phyloP scores from a whole-genome alignment of 164 flowering plant species.

The Euptelea pleiosperma region DNA sequence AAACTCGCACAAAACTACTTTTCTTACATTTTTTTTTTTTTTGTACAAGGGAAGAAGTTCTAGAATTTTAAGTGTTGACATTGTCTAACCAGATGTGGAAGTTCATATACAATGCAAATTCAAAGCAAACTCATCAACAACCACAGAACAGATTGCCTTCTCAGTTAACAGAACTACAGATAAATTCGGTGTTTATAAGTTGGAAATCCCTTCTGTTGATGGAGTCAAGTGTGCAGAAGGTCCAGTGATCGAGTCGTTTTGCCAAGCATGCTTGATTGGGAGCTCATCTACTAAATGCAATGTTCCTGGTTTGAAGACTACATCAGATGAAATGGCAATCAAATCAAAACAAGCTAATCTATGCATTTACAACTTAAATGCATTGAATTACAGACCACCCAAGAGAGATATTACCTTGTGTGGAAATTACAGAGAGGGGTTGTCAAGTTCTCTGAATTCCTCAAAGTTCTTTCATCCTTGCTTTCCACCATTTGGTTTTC shows the following conservation, averaged over 20 bases:
- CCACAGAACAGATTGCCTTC: slow-evolving; percentile 38
- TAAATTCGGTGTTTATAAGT: slow-evolving; percentile 47
- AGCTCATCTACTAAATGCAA: slow-evolving; percentile 44
- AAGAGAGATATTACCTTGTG: slow-evolving; percentile 34
- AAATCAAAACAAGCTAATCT: slow-evolving; percentile 51
- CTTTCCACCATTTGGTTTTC: slow-evolving; percentile 29
- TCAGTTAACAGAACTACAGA: slow-evolving; percentile 68
- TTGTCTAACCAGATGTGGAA: slow-evolving; percentile 43
- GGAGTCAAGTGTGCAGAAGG: slow-evolving; percentile 50
- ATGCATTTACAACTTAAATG: slow-evolving; percentile 32
- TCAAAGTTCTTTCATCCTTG: slow-evolving; percentile 38
- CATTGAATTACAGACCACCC: slow-evolving; percentile 45
- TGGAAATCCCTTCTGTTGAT: slow-evolving; percentile 55
- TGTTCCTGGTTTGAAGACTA: slow-evolving; percentile 36
- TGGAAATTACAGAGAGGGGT: slow-evolving; percentile 20
- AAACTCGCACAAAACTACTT: too few species aligned
- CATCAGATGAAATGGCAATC: slow-evolving; percentile 38
- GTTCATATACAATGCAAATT: slow-evolving; percentile 63
- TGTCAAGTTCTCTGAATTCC: slow-evolving; percentile 22
- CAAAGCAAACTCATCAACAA: slow-evolving; percentile 44
- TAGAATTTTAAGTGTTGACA: too few species aligned
- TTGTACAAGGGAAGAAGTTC: too few species aligned
- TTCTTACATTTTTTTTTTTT: too few species aligned
- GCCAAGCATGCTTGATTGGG: slow-evolving; percentile 47
- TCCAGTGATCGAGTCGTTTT: slow-evolving; percentile 30